Base-by-base conservation (phyloP, 2,329 filamentous ascomycete genomes). In the Aspergillus sp. region DNA sequence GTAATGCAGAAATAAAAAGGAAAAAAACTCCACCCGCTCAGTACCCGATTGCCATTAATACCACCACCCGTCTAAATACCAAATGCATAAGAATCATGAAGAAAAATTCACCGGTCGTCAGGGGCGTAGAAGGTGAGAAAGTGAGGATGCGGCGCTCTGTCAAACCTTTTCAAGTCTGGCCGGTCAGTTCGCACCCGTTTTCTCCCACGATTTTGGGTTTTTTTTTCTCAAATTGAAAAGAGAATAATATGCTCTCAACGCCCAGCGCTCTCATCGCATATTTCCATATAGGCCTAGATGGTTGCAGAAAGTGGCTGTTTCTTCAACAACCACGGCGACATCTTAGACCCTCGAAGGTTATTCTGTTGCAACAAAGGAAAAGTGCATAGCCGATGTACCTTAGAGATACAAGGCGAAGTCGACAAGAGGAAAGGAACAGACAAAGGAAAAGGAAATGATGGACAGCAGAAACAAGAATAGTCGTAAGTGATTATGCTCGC, bases 11-110 rank as follows among this genome's bases (percentile, higher is more conserved):
- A 62, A 51, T 58, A 28, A 61, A 61, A 67, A 34, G 52, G 49
- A 62, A 54, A 65, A 22, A 38, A 62, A 55, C 61, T 65, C 64
- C 67, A 25, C 62, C 64, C 59, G 59, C 54, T 63, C 58, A 63
- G 52, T 56, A 61, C 55, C 59, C 59, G 55, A 52, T 66, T 43
- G 53, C 57, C 28, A 43, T 60, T 57, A 56, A 57, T 46, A 63
- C 63, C 48, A 52, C 51, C 57, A 38, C 51, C 30, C 59, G 47
- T 68, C 58, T 65, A 64, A 64, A 61, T 65, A 63, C 62, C 61
- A 64, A 61, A 61, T 59, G 62, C 38, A 47, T 56, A 60, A 60
- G 31, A 52, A 59, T 63, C 52, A 58, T 62, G 57, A 56, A 57
- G 25, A 48, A 23, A 34, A 15, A 38, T 48, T 57, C n/a, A 55